Conservation (phyloP, 2,329 filamentous ascomycete species). For the Blastomyces silverae region DNA sequence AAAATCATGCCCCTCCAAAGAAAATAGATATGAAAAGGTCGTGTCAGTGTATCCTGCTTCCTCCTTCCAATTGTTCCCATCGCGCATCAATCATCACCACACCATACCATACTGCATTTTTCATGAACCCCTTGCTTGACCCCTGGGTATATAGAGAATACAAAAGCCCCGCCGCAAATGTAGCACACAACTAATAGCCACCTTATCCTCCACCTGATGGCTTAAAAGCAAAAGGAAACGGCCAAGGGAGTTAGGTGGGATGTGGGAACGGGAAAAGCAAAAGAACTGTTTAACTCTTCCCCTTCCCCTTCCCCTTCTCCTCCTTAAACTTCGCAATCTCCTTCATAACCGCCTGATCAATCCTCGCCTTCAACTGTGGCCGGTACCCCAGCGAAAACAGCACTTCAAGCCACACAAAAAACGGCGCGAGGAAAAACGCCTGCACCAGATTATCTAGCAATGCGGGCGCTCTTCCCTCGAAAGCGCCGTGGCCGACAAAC, state of each 20-base stretch:
- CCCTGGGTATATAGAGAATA: not conserved
- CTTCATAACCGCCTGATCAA: conserved; percentile 66
- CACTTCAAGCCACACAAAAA: conserved; percentile 95
- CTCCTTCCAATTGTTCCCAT: not conserved
- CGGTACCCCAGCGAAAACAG: conserved; percentile 88
- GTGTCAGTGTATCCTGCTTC: not conserved
- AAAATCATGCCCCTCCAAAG: not conserved
- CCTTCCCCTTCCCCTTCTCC: conserved; percentile 30
- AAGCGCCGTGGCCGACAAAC: conserved; percentile 84
- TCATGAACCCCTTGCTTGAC: not conserved
- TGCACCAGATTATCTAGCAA: conserved; percentile 87
- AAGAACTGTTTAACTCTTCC: conserved; percentile 2
- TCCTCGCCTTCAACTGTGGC: conserved; percentile 72
- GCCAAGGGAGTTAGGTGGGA: not conserved
- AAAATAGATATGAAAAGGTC: not conserved
- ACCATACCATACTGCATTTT: not conserved
- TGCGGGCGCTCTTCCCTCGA: conserved; percentile 80
- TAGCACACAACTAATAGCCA: not conserved
- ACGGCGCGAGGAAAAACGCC: conserved; percentile 83
- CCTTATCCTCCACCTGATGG: conserved; percentile 18
- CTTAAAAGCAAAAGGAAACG: not conserved
- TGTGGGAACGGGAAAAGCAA: not conserved
- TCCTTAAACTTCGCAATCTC: conserved; percentile 72
- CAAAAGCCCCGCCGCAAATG: not conserved
- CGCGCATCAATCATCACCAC: not conserved